phyloP scores from a whole-genome alignment of 192 early-diverging fungal genomes.

The Dispira simplex region DNA sequence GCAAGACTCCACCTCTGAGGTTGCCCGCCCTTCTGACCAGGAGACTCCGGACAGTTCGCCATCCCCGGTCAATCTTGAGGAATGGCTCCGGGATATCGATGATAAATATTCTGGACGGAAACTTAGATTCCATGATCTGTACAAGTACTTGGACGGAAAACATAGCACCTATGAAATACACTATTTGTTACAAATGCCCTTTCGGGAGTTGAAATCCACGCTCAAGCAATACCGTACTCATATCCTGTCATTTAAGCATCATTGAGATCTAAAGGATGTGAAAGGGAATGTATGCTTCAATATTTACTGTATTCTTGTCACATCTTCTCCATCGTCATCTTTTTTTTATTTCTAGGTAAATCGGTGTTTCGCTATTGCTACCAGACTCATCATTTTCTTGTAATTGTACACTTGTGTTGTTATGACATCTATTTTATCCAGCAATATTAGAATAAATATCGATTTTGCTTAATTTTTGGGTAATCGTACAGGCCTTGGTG shows the following conservation, averaged over 20 bases:
- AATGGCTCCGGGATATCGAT: slow-evolving; percentile 7
- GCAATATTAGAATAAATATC: no score
- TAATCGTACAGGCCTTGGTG: no score
- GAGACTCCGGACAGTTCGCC: neutral
- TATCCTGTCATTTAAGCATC: neutral
- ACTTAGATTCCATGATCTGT: neutral
- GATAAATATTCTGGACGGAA: neutral
- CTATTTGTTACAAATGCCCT: slow-evolving; percentile 8
- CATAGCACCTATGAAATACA: slow-evolving; percentile 10
- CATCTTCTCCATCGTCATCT: no score
- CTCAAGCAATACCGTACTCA: slow-evolving; percentile 8
- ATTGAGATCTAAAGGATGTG: neutral
- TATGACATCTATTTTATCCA: no score
- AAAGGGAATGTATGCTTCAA: no score
- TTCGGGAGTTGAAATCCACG: neutral
- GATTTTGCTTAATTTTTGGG: no score
- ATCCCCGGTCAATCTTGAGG: neutral
- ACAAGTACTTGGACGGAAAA: slow-evolving; percentile 10
- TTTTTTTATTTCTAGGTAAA: no score
- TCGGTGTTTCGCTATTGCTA: no score
- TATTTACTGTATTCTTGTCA: no score
- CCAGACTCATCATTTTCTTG: no score
- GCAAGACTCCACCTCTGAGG: neutral
- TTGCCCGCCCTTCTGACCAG: neutral
- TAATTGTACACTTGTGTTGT: no score